These are phyloP conservation scores for Chrysochromulina parva DNA, from an alignment of 78 protist genomes.

Conservation along the genomic window DNA sequence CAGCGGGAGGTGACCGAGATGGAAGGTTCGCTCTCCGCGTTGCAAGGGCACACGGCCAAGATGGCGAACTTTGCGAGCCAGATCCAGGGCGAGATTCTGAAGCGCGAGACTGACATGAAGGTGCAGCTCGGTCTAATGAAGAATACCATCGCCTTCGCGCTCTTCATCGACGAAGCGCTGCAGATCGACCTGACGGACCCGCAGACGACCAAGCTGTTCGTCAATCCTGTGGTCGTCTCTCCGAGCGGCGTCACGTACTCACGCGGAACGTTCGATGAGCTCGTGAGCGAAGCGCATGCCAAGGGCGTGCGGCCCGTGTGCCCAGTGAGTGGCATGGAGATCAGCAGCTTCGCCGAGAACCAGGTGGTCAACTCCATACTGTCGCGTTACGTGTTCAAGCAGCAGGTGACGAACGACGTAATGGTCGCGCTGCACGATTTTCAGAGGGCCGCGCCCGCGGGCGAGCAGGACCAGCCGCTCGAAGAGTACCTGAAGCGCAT, in stretches of 20 bases:
- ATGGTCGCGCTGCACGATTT: not conserved
- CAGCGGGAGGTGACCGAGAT: not conserved
- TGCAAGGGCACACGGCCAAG: not conserved
- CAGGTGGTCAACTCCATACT: not conserved
- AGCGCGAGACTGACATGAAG: not conserved
- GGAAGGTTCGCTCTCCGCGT: not conserved
- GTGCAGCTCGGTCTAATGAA: not conserved
- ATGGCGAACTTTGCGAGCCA: not conserved
- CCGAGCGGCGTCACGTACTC: not conserved
- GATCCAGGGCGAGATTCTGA: not conserved
- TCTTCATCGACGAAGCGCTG: conserved; percentile 17
- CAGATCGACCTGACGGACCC: not conserved
- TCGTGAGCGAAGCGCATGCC: not conserved
- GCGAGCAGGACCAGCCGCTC: not conserved
- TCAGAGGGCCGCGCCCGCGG: not conserved
- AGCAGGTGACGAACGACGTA: conserved; percentile 1
- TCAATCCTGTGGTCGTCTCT: not conserved
- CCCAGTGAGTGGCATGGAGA: not conserved
- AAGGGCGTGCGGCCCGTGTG: not conserved
- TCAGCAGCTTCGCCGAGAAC: not conserved
- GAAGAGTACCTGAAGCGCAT: not conserved
- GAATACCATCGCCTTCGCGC: conserved; percentile 15
- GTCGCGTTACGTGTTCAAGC: not conserved
- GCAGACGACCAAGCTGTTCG: not conserved
- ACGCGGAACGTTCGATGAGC: not conserved